Conservation (phyloP, 345 rosid species). For the Hibiscus trionum region DNA sequence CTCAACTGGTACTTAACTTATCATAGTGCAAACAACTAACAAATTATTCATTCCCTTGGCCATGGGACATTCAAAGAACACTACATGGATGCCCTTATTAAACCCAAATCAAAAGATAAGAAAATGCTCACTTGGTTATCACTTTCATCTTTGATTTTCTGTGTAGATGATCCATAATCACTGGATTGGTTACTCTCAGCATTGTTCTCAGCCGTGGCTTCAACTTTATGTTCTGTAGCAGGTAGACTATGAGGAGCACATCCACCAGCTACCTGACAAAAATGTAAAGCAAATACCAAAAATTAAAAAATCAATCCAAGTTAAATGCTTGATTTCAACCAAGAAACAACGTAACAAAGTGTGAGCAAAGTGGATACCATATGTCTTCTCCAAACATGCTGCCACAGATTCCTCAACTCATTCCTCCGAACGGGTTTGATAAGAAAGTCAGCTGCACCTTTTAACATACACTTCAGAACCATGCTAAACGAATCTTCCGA, state of each 20-base stretch:
- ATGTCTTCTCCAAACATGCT: constrained; percentile 70
- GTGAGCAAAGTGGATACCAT: constrained; percentile 20
- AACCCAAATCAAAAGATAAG: neutral
- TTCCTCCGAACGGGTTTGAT: constrained; percentile 71
- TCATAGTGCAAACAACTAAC: neutral
- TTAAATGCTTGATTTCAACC: neutral
- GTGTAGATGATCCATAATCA: neutral
- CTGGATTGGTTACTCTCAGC: neutral
- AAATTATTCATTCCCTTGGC: neutral
- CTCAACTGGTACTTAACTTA: neutral
- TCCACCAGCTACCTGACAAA: neutral
- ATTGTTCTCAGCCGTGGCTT: neutral
- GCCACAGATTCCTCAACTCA: constrained; percentile 21
- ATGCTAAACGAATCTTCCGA: too few relatives aligned
- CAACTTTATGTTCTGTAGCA: neutral
- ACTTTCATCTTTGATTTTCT: constrained; percentile 21
- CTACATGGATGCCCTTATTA: neutral
- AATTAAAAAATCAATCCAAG: neutral
- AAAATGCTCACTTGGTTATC: constrained; percentile 38
- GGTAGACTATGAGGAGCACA: neutral
- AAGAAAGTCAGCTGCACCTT: constrained; percentile 76
- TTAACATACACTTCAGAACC: constrained; percentile 64
- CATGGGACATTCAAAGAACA: neutral
- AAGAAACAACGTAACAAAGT: neutral
- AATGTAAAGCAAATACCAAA: neutral